Conservation (phyloP, 2,329 filamentous ascomycete genomes). For the Simplicillium sp. region DNA sequence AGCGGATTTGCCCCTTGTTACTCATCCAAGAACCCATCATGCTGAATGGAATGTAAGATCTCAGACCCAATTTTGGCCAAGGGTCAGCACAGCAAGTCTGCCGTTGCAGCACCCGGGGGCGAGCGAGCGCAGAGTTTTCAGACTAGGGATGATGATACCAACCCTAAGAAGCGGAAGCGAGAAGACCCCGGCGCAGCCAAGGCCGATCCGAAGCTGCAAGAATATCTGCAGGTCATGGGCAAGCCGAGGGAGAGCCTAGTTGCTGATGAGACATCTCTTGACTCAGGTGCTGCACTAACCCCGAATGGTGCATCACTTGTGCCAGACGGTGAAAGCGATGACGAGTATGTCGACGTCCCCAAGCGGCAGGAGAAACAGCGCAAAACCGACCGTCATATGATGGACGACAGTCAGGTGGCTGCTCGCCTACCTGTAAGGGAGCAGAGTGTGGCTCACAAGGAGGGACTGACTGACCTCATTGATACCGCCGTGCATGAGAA, state of each 20-base stretch:
- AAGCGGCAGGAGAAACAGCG: slow-evolving; percentile 39
- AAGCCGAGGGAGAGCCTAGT: slow-evolving; percentile 27
- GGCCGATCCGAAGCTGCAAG: slow-evolving; percentile 70
- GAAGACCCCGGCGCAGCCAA: slow-evolving; percentile 36
- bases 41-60: slow-evolving; percentile 31
- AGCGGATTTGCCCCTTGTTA: slow-evolving; percentile 14
- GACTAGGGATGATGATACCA: slow-evolving; percentile 19
- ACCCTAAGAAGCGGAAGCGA: slow-evolving; percentile 60
- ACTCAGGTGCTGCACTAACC: slow-evolving; percentile 11
- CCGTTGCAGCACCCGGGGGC: slow-evolving; percentile 8
- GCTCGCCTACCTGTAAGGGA: slow-evolving; percentile 2
- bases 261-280: slow-evolving; percentile 18
- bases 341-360: slow-evolving; percentile 63
- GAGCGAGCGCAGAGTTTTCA: slow-evolving; percentile 1
- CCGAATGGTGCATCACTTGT: slow-evolving; percentile 23
- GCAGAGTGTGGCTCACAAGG: not conserved
- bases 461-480: not conserved
- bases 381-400: slow-evolving; percentile 18
- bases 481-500: slow-evolving; percentile 1
- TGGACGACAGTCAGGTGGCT: slow-evolving; percentile 10
- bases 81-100: slow-evolving; percentile 12
- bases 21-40: slow-evolving; percentile 1
- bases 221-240: slow-evolving; percentile 80
- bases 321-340: slow-evolving; percentile 55
- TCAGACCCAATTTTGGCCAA: slow-evolving; percentile 30